Evolutionary conservation across 2,329 filamentous ascomycete genomes (phyloP).

Genomic region (Botryotinia calthae): DNA sequence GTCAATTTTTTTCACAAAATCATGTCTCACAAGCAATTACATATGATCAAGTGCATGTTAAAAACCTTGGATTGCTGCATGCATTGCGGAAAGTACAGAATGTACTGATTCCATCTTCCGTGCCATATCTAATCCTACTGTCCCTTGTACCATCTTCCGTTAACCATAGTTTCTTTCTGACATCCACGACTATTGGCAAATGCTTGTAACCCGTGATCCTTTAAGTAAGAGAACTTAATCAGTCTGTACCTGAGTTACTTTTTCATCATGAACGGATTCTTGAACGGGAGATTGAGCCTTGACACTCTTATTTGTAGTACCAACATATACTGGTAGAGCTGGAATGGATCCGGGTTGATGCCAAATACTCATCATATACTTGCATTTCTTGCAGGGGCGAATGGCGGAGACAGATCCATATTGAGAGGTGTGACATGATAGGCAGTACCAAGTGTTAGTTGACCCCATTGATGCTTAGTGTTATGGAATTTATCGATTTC

Average conservation of each 20-base stretch:
- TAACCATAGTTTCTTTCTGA: neutral
- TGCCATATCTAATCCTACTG: neutral
- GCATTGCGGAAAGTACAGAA: neutral
- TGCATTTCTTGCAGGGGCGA: neutral
- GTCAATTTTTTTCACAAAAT: too few species aligned
- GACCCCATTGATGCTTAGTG: neutral
- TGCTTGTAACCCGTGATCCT: neutral
- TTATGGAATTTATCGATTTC: neutral
- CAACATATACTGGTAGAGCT: neutral
- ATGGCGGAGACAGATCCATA: neutral
- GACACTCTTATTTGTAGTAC: neutral
- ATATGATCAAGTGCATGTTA: neutral
- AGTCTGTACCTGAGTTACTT: neutral
- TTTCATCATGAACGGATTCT: neutral
- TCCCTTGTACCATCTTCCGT: neutral
- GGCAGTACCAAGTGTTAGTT: slow-evolving; percentile 1
- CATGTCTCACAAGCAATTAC: neutral
- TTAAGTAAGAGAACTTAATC: neutral
- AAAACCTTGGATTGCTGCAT: neutral
- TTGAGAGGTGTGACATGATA: neutral
- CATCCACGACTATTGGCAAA: neutral
- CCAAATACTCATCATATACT: neutral
- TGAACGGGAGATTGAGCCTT: neutral
- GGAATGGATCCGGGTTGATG: neutral
- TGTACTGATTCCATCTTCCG: neutral